Evolutionary conservation across 2,329 filamentous ascomycete genomes (phyloP), one percentile per base, ranked within the genome.

Genomic region (Clathrospora elynae): DNA sequence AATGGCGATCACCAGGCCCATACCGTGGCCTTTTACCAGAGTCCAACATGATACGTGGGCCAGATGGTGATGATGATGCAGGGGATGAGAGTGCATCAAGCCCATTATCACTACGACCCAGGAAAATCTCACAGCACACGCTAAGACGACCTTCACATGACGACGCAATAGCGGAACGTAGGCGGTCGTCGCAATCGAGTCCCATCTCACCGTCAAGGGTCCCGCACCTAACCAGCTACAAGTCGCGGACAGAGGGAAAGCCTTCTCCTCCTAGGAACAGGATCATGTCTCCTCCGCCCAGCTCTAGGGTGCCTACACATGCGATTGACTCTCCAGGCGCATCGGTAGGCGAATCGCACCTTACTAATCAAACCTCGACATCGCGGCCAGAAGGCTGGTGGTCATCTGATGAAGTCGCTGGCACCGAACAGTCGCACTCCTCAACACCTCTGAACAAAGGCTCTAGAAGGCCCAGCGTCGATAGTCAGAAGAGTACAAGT

Each of bases 301-400:
- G 47, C 2, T 19, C 48, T 10, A 49, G 59, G 30, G 42, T 53
- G 11, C 30, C 38, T n/a, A 39, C 42, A 6, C 40, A 49, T 20
- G 40, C 39, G 8, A 28, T 53, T 18, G 43, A 48, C 6, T 67
- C 64, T 0, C 59, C 61, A 5, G 53, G 46, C 8, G 45, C 39
- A 6, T 64, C 62, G 2, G 33, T 59, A 2, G 41, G 54, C 26
- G 51, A 51, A 3, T 68, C 66, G 0, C 64, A 69, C 11, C 46
- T 57, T 6, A 69, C 67, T 1, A 50, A 39, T 1, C 62, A 57
- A 24, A 61, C 64, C 5, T 62, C 65, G 2, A 64, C 60, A 2
- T 63, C 56, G 2, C 54, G 67, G 0, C 68, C 68, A 1, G 68
- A 71, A 49, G 67, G 68, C 8, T 71, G 68, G 68, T 71, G 68